These are phyloP conservation scores for Alloteropsis semialata DNA, from an alignment of 176 grass and related monocot species.

Conservation along the genomic window DNA sequence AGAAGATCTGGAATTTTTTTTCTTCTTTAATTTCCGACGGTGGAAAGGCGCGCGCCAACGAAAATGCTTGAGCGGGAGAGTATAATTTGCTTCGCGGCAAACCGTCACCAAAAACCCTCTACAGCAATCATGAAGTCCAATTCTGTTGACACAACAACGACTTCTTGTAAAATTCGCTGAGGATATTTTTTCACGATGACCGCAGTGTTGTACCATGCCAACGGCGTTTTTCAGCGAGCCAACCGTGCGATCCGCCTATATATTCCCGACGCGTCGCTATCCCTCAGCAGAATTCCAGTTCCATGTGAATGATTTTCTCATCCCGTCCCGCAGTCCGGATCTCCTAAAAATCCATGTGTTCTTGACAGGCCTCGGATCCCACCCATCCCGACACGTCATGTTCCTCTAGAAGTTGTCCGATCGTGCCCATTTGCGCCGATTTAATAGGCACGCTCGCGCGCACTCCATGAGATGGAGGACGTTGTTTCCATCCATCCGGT, in stretches of 20 bases:
- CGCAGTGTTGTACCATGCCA: neutral
- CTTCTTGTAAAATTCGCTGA: too few relatives aligned
- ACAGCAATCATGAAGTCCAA: too few relatives aligned
- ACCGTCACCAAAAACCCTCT: neutral
- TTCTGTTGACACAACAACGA: too few relatives aligned
- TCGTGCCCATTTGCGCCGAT: neutral
- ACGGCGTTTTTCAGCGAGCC: neutral
- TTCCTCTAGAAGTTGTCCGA: neutral
- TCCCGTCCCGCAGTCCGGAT: too few relatives aligned
- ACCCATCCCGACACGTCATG: neutral
- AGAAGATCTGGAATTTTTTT: neutral
- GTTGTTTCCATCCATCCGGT: constrained; percentile 1
- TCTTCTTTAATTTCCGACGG: neutral
- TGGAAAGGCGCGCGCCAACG: neutral
- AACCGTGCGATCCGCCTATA: too few relatives aligned
- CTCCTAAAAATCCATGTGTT: too few relatives aligned
- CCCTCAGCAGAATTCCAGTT: neutral
- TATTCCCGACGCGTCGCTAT: too few relatives aligned
- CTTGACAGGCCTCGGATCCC: neutral
- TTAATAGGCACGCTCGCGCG: neutral
- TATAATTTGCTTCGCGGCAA: neutral
- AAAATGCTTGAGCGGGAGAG: too few relatives aligned
- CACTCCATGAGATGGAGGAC: neutral
- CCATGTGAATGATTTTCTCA: neutral
- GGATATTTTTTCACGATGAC: neutral